Percentiles rank a stretch among this genome's conserved stretches.
Conservation (phyloP, 1,284 basidiomycete genomes). For the Puccinia triticina region DNA sequence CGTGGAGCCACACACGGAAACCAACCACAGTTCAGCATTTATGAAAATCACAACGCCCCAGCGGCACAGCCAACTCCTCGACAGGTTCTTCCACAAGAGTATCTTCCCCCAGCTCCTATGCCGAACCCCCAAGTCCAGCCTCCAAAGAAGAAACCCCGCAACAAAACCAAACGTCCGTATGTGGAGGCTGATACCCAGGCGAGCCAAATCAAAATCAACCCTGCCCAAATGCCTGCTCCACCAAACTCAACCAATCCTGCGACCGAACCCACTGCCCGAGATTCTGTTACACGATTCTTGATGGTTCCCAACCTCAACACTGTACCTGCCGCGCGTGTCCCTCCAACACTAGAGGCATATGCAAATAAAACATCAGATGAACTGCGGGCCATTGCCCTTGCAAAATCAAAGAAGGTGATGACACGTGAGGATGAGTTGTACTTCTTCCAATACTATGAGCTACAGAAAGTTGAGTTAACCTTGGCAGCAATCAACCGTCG, state of each 20-base stretch:
- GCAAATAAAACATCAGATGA: background rate
- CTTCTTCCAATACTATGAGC: constrained; percentile 5
- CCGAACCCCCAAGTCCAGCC: too few species aligned
- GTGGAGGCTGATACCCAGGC: too few species aligned
- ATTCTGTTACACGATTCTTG: background rate
- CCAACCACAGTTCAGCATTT: too few species aligned
- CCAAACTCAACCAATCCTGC: background rate
- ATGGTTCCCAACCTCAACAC: background rate
- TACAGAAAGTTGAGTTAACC: background rate
- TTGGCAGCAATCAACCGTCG: background rate
- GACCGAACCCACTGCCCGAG: background rate
- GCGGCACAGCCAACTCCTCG: too few species aligned
- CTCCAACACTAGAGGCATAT: background rate
- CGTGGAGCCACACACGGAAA: too few species aligned
- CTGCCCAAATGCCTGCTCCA: background rate
- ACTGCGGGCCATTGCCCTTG: background rate
- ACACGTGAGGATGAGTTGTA: background rate
- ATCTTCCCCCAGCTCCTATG: too few species aligned
- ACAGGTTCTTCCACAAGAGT: too few species aligned
- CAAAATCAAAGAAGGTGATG: constrained; percentile 22
- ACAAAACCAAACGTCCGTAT: too few species aligned
- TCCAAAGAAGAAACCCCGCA: too few species aligned
- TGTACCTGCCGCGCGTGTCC: background rate
- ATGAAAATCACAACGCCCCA: too few species aligned
- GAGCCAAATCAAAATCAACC: too few species aligned